Base-by-base conservation (phyloP, 1,139 yeast species). In the Debaryomycetaceae sp. region DNA sequence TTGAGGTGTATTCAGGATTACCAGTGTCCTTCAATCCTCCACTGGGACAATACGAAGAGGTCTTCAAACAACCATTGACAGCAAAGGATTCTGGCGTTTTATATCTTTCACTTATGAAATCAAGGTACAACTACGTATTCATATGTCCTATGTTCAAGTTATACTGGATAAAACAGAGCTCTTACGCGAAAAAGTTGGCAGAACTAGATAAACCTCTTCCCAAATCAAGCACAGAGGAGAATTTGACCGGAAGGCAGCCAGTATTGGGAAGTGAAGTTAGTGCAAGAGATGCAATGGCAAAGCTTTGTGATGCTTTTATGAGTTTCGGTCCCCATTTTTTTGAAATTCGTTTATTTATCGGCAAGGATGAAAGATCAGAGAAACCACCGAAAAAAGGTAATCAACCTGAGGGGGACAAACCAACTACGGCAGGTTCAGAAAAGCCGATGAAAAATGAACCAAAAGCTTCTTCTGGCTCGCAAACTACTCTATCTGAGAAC, bases 271-370 rank as follows among this genome's bases (percentile, higher is more conserved):
- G 63, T 30, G 74, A 74, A 11, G 71, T 70, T 7, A 79, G 79
- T 58, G 84, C 84, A 29, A 70, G 95, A 49, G 98, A 92, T 50
- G 83, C 83, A 39, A 89, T 91, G 96, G 86, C 88, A 42, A 88
- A 88, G 56, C 65, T 92, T 43, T 80, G 94, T 52, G 97, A 91
- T 50, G 81, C 91, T 42, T 65, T 70, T 1, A 62, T 89, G 65
- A 70, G 73, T 5, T 70, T 86, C 30, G 98, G 97, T 0, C 96
- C 96, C 0, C 98, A 92, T 61, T 63, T 68, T 0, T 87, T 87
- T 58, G 89, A 83, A 33, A 75, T 85, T 5, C 70, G 95, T 45
- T 61, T 92, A 34, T 92, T 87, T 59, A 83, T 89, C 18, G 79
- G 89, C 38, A 87, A 87, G 51, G 95, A 88, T 52, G 95, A 82